Evolutionary conservation across 805 yeast species (phyloP).

Genomic region (Metschnikowia hibisci): DNA sequence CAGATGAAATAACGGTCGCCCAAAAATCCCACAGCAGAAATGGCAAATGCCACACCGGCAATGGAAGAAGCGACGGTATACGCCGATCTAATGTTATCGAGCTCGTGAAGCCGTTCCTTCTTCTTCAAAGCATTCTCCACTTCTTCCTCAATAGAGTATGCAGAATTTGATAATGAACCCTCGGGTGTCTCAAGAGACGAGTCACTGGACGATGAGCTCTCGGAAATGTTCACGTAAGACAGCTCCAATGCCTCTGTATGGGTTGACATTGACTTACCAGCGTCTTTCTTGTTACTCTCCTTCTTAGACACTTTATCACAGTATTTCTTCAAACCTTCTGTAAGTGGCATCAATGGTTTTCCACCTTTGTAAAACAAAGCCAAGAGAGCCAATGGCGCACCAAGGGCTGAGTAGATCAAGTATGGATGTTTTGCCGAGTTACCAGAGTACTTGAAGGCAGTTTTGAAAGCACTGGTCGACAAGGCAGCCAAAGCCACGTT

Average conservation of each 20-base stretch:
- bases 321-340: slow-evolving; percentile 2
- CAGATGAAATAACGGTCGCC: slow-evolving; percentile 42
- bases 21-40: slow-evolving; percentile 52
- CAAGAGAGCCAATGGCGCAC: slow-evolving; percentile 41
- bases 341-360: background rate
- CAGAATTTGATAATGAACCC: slow-evolving; percentile 8
- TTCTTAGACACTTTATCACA: background rate
- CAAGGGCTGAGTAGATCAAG: slow-evolving; percentile 58
- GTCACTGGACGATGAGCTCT: slow-evolving; percentile 32
- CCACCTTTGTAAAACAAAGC: slow-evolving; percentile 13
- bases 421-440: slow-evolving; percentile 64
- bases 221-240: slow-evolving; percentile 42
- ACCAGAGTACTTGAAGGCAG: slow-evolving; percentile 58
- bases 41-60: slow-evolving; percentile 42
- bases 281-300: background rate
- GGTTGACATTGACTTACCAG: slow-evolving; percentile 6
- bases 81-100: slow-evolving; percentile 32
- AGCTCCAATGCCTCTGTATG: slow-evolving; percentile 31
- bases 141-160: slow-evolving; percentile 36
- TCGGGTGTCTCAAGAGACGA: slow-evolving; percentile 27
- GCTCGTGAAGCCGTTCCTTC: slow-evolving; percentile 29
- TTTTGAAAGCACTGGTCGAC: slow-evolving; percentile 43
- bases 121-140: slow-evolving; percentile 41
- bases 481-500: slow-evolving; percentile 41
- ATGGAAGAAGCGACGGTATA: slow-evolving; percentile 41